Evolutionary conservation across 805 yeast species (phyloP).

Genomic region (Nakazawaea wyomingensis): DNA sequence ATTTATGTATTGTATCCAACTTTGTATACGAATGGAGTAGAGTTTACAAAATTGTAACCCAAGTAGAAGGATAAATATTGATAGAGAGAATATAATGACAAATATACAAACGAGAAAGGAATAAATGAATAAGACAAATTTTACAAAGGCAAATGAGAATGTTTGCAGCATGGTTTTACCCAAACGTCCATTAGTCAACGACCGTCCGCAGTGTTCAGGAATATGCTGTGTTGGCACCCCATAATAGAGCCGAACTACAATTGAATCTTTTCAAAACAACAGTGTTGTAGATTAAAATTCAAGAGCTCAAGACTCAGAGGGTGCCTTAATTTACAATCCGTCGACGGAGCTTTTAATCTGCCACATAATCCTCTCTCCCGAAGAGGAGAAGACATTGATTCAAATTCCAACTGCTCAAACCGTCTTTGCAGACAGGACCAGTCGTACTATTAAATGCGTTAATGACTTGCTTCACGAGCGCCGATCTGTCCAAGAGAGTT

Average conservation of each 20-base stretch:
- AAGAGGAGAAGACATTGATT: constrained; percentile 20
- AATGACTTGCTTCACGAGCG: constrained; percentile 65
- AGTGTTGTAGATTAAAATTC: constrained; percentile 2
- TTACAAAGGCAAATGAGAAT: constrained; percentile 28
- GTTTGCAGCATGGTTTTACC: constrained; percentile 99
- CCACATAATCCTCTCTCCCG: constrained; percentile 40
- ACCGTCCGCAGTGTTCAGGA: constrained; percentile 98
- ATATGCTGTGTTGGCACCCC: constrained; percentile 85
- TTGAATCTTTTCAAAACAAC: too few species aligned
- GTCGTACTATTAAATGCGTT: constrained; percentile 24
- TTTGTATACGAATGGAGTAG: too few species aligned
- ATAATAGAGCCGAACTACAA: constrained; percentile 59
- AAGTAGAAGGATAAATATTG: too few species aligned
- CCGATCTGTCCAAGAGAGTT: constrained; percentile 48
- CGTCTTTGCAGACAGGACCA: constrained; percentile 24
- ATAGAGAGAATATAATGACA: too few species aligned
- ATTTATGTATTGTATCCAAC: too few species aligned
- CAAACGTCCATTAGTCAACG: constrained; percentile 92
- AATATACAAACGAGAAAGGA: too few species aligned
- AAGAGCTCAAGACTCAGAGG: constrained; percentile 57
- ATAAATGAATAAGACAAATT: too few species aligned
- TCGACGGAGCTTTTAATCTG: constrained; percentile 95
- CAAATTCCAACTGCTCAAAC: constrained; percentile 30
- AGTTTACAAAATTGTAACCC: too few species aligned
- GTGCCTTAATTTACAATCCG: constrained; percentile 76